A percentile compares a stretch with the other conserved stretches of the same genome.
These are phyloP conservation scores for Acmispon strigosus DNA, from an alignment of 306 rosid genomes.

Conservation along the genomic window DNA sequence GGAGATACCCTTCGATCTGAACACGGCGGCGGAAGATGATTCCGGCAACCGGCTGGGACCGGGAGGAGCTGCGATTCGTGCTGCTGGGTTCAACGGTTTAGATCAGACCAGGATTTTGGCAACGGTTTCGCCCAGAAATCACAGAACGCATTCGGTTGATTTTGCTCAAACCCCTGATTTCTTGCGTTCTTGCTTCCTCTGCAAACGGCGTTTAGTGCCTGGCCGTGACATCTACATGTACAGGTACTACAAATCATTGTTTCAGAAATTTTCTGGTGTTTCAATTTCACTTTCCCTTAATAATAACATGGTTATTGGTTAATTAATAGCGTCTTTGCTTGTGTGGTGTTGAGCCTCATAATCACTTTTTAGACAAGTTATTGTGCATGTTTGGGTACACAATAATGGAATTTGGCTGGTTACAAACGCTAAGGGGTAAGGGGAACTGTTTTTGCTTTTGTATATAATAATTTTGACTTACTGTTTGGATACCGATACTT, in stretches of 20 bases:
- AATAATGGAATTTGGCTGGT: too few relatives aligned
- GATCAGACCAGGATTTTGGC: slow-evolving; percentile 32
- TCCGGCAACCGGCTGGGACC: slow-evolving; percentile 10
- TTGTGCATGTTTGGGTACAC: too few relatives aligned
- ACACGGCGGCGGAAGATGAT: slow-evolving; percentile 23
- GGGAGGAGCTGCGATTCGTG: background rate
- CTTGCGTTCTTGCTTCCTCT: slow-evolving; percentile 69
- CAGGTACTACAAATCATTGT: slow-evolving; percentile 27
- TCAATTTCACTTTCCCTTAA: background rate
- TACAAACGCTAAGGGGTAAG: too few relatives aligned
- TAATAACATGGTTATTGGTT: too few relatives aligned
- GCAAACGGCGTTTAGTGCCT: slow-evolving; percentile 61
- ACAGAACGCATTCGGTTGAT: slow-evolving; percentile 36
- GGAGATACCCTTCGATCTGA: slow-evolving; percentile 72
- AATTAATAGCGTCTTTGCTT: too few relatives aligned
- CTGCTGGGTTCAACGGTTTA: slow-evolving; percentile 18
- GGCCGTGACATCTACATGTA: slow-evolving; percentile 93
- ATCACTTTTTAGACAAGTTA: too few relatives aligned
- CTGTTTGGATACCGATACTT: too few relatives aligned
- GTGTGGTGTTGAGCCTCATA: too few relatives aligned
- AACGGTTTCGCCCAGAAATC: slow-evolving; percentile 37
- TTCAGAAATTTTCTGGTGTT: too few relatives aligned
- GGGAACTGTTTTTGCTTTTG: too few relatives aligned
- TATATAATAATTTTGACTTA: too few relatives aligned
- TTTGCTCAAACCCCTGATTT: slow-evolving; percentile 41